Evolutionary conservation across 2,329 filamentous ascomycete genomes (phyloP).

Genomic region (Penicillium oxalicum): DNA sequence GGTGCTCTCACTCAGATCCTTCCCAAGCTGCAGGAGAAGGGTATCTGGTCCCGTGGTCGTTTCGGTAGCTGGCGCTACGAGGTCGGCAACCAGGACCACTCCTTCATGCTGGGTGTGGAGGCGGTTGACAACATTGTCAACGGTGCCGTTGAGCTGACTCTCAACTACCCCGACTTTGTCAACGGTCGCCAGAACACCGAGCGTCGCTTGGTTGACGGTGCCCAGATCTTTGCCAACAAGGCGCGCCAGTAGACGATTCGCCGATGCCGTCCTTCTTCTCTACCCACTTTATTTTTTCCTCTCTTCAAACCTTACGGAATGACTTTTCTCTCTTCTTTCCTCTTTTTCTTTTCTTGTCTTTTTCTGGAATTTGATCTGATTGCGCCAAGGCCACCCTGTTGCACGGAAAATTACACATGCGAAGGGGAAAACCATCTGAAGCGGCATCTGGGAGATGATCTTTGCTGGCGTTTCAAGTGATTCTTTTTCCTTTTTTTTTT

Average conservation of each 20-base stretch:
- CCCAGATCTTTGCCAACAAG: slow-evolving; percentile 52
- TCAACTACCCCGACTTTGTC: slow-evolving; percentile 97
- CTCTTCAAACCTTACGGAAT: no score
- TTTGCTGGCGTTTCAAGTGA: slow-evolving; percentile 28
- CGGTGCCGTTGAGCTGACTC: slow-evolving; percentile 81
- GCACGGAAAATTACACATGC: slow-evolving; percentile 18
- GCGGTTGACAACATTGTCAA: slow-evolving; percentile 85
- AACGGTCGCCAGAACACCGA: slow-evolving; percentile 63
- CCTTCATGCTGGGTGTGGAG: slow-evolving; percentile 94
- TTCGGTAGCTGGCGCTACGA: slow-evolving; percentile 99
- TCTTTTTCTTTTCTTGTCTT: no score
- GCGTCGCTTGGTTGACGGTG: slow-evolving; percentile 57
- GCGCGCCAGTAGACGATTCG: slow-evolving; percentile 25
- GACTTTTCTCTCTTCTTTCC: no score
- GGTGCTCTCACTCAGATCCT: slow-evolving; percentile 88
- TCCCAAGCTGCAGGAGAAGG: slow-evolving; percentile 83
- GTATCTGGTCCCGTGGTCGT: slow-evolving; percentile 90
- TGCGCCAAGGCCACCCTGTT: slow-evolving; percentile 18
- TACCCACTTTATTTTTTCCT: slow-evolving; percentile 5
- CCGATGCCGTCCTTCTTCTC: slow-evolving; percentile 2
- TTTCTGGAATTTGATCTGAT: slow-evolving; percentile 11
- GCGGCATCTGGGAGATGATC: slow-evolving; percentile 29
- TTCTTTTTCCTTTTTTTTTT: slow-evolving; percentile 13
- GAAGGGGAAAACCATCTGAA: slow-evolving; percentile 24
- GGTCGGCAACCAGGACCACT: slow-evolving; percentile 94